Conservation (phyloP, 345 rosid species). For the Excoecaria cochinchinensis region DNA sequence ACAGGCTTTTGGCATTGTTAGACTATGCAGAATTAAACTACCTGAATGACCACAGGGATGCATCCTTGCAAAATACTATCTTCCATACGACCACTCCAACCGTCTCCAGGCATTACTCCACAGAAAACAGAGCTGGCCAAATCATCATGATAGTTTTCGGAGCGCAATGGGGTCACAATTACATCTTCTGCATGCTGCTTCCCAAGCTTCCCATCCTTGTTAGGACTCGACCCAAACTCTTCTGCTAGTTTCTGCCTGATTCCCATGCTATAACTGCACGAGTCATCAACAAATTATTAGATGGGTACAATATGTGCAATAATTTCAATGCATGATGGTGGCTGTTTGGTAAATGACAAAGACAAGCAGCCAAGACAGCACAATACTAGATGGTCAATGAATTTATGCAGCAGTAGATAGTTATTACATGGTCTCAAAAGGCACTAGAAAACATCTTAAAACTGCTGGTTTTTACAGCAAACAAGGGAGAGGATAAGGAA, state of each 20-base stretch:
- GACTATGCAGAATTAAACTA: slow-evolving; percentile 23
- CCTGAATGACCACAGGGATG: slow-evolving; percentile 96
- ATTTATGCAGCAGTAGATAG: not conserved
- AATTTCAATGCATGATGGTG: not conserved
- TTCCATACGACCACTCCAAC: slow-evolving; percentile 99
- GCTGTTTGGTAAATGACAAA: slow-evolving; percentile 5
- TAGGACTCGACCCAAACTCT: slow-evolving; percentile 93
- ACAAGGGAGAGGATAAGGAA: not conserved
- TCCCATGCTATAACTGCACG: slow-evolving; percentile 93
- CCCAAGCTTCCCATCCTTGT: slow-evolving; percentile 91
- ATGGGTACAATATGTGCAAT: not conserved
- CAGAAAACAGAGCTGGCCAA: slow-evolving; percentile 83
- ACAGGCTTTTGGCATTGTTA: slow-evolving; percentile 1
- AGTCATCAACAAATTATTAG: slow-evolving; percentile 4
- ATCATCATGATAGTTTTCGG: slow-evolving; percentile 61
- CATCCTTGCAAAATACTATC: slow-evolving; percentile 96
- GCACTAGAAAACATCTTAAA: not conserved
- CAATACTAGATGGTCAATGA: not conserved
- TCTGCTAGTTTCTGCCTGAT: slow-evolving; percentile 83
- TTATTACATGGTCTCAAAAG: not conserved
- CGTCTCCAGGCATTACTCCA: slow-evolving; percentile 97
- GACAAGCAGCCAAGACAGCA: not conserved
- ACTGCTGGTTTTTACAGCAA: not conserved
- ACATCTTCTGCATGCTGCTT: slow-evolving; percentile 80
- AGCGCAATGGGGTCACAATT: slow-evolving; percentile 62